A percentile compares a stretch with the other conserved stretches of the same genome.
These are phyloP conservation scores for Actinomortierella wolfii DNA, from an alignment of 371 early-diverging fungal genomes.

Conservation along the genomic window DNA sequence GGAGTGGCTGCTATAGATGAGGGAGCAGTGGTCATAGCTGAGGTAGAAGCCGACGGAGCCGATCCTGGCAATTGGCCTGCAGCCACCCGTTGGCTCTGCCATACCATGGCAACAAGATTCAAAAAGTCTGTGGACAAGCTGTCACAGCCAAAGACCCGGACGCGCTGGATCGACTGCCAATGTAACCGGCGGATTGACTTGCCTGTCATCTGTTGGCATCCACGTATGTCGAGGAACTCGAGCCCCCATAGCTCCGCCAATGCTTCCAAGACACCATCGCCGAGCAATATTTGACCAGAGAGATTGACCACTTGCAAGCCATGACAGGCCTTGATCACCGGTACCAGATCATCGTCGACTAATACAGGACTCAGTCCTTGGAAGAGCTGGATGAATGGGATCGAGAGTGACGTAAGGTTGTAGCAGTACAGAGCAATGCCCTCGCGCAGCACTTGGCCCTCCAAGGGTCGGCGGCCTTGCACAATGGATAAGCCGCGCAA, in stretches of 20 bases:
- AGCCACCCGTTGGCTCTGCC: constrained; percentile 10
- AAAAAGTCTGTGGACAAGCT: constrained; percentile 41
- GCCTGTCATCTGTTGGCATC: constrained; percentile 34
- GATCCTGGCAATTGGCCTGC: not conserved
- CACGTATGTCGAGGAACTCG: constrained; percentile 35
- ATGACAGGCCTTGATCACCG: constrained; percentile 35
- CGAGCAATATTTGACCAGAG: constrained; percentile 29
- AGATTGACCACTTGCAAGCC: constrained; percentile 37
- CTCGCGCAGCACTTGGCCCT: constrained; percentile 28
- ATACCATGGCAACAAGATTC: constrained; percentile 36
- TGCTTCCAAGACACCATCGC: constrained; percentile 27
- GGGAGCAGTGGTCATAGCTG: not conserved
- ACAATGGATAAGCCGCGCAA: constrained; percentile 31
- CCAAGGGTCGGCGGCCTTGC: constrained; percentile 38
- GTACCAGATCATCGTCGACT: constrained; percentile 30
- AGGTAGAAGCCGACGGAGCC: not conserved
- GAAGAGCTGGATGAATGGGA: constrained; percentile 39
- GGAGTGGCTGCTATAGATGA: too few relatives aligned
- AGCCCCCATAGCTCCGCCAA: constrained; percentile 39
- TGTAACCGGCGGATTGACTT: constrained; percentile 26
- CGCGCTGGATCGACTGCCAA: constrained; percentile 44
- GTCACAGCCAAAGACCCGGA: constrained; percentile 38
- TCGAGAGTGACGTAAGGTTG: constrained; percentile 33
- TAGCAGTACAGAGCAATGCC: constrained; percentile 33
- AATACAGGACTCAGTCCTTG: constrained; percentile 29